Percentiles rank a stretch among this genome's conserved stretches.
Evolutionary conservation across 768 basidiomycete species (phyloP).

Genomic region (Pholiota molesta): DNA sequence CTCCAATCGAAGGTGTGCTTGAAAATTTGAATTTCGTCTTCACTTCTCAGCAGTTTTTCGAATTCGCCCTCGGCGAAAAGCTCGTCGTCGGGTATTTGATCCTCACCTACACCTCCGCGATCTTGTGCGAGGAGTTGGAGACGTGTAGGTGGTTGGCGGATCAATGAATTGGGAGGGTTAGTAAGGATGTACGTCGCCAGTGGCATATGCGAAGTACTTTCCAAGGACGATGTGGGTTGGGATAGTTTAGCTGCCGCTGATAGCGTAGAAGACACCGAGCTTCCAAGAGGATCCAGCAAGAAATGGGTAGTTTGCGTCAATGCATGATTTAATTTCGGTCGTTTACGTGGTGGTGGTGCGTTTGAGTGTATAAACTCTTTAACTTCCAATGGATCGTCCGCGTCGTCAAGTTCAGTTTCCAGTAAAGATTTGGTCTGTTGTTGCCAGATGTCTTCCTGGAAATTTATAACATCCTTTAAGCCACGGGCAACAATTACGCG

Average conservation of each 20-base stretch:
- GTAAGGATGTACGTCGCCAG: constrained; percentile 60
- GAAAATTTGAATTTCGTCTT: constrained; percentile 53
- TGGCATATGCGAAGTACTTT: constrained; percentile 27
- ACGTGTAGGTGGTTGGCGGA: constrained; percentile 53
- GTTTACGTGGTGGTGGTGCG: constrained; percentile 24
- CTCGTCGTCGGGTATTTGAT: constrained; percentile 67
- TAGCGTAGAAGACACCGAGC: constrained; percentile 21
- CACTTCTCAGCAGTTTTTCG: constrained; percentile 57
- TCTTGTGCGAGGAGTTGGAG: constrained; percentile 62
- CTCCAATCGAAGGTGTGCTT: constrained; percentile 35
- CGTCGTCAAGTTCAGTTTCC: constrained; percentile 39
- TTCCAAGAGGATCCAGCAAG: constrained; percentile 59
- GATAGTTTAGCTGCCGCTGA: constrained; percentile 8
- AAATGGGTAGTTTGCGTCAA: constrained; percentile 55
- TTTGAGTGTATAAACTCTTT: background rate
- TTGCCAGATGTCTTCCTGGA: constrained; percentile 64
- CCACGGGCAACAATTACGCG: constrained; percentile 68
- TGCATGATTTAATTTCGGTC: constrained; percentile 30
- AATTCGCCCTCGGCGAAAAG: constrained; percentile 72
- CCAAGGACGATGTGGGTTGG: constrained; percentile 11
- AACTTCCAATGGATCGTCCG: constrained; percentile 21
- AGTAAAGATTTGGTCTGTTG: constrained; percentile 42
- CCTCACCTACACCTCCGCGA: constrained; percentile 57
- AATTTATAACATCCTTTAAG: constrained; percentile 69
- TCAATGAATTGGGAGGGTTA: constrained; percentile 33